Evolutionary conservation across 2,329 filamentous ascomycete species (phyloP), one percentile per base, ranked within the genome.

Genomic region (Emmonsiellopsis sp.): DNA sequence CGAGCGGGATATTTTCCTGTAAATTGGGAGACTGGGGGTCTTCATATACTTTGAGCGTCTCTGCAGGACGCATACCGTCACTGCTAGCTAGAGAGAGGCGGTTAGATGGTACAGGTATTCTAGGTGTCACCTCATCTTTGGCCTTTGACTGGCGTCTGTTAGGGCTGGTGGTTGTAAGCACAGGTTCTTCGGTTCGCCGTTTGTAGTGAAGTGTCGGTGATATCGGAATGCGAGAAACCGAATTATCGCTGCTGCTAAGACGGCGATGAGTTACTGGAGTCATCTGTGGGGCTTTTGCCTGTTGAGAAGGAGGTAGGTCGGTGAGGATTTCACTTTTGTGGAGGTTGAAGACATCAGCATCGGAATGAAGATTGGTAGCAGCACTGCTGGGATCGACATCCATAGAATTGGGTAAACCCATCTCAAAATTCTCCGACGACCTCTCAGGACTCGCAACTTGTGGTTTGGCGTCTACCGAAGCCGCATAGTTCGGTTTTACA

Each of bases 21-120:
- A 58, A 54, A 14, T 54, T 52, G 43, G 61, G 63, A 2, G 64
- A 71, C 51, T 76, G 74, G 1, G 76, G 76, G 56, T 80, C 77
- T 62, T 81, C 78, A 57, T 77, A 79, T 32, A 78, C 76, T 51
- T 74, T 74, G 3, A 78, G 51, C 10, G 52, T 53, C 34, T 58
- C 57, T 21, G 50, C 43, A 5, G 59, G 34, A 42, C 47, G 47
- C n/a, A 53, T 40, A 31, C 42, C 74, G 51, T 72, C 72, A 31
- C 73, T 71, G 46, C 47, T 46, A 44, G 53, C 13, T 13, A 54
- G 42, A 33, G 52, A 52, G 8, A 53, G 54, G 33, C 53, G 53
- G 34, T 53, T 44, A 10, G 53, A 42, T 17, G 55, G 49, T 31
- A 47, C 48, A 14, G 53, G 49, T 17, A 52, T 58, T 13, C 46